Conservation (phyloP, 345 rosid species). For the Excoecaria cochinchinensis region DNA sequence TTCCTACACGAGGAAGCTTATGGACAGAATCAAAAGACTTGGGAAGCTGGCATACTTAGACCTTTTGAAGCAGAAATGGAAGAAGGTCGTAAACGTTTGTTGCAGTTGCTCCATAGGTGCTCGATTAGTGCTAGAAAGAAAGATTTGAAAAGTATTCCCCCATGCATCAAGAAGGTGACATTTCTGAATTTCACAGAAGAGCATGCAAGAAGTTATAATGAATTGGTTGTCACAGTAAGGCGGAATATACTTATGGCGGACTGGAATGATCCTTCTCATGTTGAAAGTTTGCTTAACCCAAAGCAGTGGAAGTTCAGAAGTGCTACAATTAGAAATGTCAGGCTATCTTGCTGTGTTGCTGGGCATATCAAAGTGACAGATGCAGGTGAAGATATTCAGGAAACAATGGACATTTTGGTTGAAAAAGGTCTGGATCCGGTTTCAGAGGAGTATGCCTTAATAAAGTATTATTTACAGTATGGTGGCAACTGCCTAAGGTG, state of each 20-base stretch:
- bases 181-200: conserved; percentile 69
- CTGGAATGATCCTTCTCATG: conserved; percentile 99
- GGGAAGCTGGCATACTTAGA: conserved; percentile 89
- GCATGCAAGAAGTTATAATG: conserved; percentile 93
- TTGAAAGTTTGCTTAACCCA: conserved; percentile 91
- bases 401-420: conserved; percentile 82
- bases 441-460: conserved; percentile 65
- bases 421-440: conserved; percentile 56
- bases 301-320: conserved; percentile 94
- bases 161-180: conserved; percentile 79
- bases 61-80: conserved; percentile 94
- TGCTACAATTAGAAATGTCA: conserved; percentile 67
- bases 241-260: conserved; percentile 92
- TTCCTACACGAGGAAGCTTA: conserved; percentile 92
- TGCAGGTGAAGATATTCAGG: conserved; percentile 89
- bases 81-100: conserved; percentile 74
- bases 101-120: conserved; percentile 75
- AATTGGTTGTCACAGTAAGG: conserved; percentile 84
- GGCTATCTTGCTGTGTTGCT: conserved; percentile 95
- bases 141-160: conserved; percentile 86
- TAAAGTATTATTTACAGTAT: conserved; percentile 61
- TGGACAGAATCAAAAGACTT: conserved; percentile 72
- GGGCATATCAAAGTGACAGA: conserved; percentile 87
- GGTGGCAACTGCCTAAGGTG: conserved; percentile 92
- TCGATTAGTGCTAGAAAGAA: conserved; percentile 94